Evolutionary conservation across 2,329 filamentous ascomycete genomes (phyloP), one percentile per base, ranked within the genome.

Genomic region (Lasiodiplodia theobromae): DNA sequence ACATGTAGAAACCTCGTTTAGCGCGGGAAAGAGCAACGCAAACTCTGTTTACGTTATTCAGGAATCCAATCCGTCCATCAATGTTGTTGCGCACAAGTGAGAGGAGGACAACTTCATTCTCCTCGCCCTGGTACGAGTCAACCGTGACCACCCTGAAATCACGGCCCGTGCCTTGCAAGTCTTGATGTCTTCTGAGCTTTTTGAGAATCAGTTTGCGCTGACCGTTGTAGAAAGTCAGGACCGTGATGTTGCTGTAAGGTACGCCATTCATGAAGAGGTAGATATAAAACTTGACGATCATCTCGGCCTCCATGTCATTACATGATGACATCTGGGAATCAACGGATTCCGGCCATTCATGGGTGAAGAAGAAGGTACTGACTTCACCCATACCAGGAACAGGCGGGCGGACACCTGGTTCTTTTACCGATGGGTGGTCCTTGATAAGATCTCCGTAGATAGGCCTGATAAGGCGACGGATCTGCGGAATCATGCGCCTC

Each of bases 121-220:
- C 93, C 73, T 97, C 93, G 14, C 94, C 94, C 77, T 97, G 94
- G 74, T 95, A 97, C 0, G 91, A 92, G 74, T 97, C 94, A 0
- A 97, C 92, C 0, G 94, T 97, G 40, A 88, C 87, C 1, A 97
- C 90, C 2, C 90, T 90, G 72, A 86, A 74, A 69, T 79, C 77
- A 4, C 74, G 70, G n/a, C 77, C 52, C 67, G 82, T 40, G 25
- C 64, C 68, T 4, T 68, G 63, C 0, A 89, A 80, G 63, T 84
- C 82, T 1, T 75, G 74, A 69, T 84, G 78, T 0, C 74, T 71
- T 12, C 79, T 77, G 3, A 90, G 77, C 6, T 80, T 77, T 16
- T 81, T 82, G 0, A 89, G 73, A 2, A 97, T 84, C 2, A 85
- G 80, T 71, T 91, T 91, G 54, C 90, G 86, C 75, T 97, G 94